A percentile compares a stretch with the other conserved stretches of the same genome.
Evolutionary conservation across 306 rosid species (phyloP).

Genomic region (Nissolia schottii): DNA sequence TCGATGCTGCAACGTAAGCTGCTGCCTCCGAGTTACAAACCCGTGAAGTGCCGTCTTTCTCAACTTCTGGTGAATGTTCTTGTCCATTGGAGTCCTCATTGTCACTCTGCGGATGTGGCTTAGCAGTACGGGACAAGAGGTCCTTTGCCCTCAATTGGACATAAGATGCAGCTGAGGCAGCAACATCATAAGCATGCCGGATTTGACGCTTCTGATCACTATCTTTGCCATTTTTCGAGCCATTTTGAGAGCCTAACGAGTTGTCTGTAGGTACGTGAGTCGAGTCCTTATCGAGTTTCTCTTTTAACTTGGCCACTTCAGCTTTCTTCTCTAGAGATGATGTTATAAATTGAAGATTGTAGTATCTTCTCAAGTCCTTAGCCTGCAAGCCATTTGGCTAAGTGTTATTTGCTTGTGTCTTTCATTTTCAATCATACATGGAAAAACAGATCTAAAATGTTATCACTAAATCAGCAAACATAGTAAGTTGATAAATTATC

Average conservation of each 20-base stretch:
- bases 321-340: constrained; percentile 76
- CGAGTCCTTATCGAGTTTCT: constrained; percentile 46
- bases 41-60: constrained; percentile 38
- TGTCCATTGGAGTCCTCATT: constrained; percentile 4
- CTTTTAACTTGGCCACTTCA: constrained; percentile 44
- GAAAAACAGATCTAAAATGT: background rate
- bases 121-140: constrained; percentile 36
- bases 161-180: constrained; percentile 86
- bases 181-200: constrained; percentile 69
- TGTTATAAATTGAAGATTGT: constrained; percentile 64
- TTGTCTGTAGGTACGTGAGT: constrained; percentile 34
- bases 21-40: constrained; percentile 73
- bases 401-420: background rate
- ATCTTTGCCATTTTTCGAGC: constrained; percentile 25
- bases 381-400: constrained; percentile 48
- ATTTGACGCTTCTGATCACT: constrained; percentile 37
- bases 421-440: background rate
- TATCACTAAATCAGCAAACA: background rate
- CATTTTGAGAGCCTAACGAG: constrained; percentile 18
- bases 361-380: constrained; percentile 57
- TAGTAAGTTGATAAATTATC: background rate
- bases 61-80: constrained; percentile 18
- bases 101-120: constrained; percentile 30
- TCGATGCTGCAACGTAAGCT: constrained; percentile 74
- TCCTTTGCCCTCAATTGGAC: constrained; percentile 54